These are phyloP conservation scores for Penicillium silybi DNA, from an alignment of 495 filamentous ascomycete genomes.

Conservation along the genomic window DNA sequence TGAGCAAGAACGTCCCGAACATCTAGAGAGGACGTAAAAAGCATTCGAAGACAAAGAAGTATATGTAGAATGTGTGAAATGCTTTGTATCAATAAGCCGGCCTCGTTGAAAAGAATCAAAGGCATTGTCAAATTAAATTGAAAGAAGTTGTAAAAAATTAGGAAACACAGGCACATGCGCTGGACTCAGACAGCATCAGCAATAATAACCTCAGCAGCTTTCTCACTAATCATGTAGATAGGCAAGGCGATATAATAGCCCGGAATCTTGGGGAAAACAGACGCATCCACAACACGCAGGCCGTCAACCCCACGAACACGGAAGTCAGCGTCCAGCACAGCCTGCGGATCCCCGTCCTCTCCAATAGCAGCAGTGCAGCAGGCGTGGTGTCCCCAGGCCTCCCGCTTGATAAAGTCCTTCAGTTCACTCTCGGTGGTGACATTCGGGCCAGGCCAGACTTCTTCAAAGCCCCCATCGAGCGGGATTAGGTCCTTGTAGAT, in stretches of 20 bases:
- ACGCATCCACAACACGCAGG: slow-evolving; percentile 60
- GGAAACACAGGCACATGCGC: too few relatives aligned
- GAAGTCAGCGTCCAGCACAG: slow-evolving; percentile 56
- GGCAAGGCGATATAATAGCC: slow-evolving; percentile 58
- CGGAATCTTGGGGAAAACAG: slow-evolving; percentile 53
- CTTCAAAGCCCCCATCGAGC: slow-evolving; percentile 34
- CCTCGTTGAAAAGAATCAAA: too few relatives aligned
- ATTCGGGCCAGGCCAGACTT: slow-evolving; percentile 47
- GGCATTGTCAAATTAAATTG: too few relatives aligned
- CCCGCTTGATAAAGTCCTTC: slow-evolving; percentile 46
- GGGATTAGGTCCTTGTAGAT: slow-evolving; percentile 31
- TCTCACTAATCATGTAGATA: slow-evolving; percentile 61
- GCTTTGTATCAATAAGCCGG: too few relatives aligned
- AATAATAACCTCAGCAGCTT: slow-evolving; percentile 59
- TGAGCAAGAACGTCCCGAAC: slow-evolving; percentile 8
- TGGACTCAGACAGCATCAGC: slow-evolving; percentile 25
- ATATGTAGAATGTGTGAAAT: too few relatives aligned
- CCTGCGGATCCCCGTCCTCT: slow-evolving; percentile 47
- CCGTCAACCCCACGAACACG: slow-evolving; percentile 53
- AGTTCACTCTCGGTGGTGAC: slow-evolving; percentile 36
- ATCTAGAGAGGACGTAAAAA: too few relatives aligned
- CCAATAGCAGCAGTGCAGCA: slow-evolving; percentile 57
- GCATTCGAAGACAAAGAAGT: too few relatives aligned
- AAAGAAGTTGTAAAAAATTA: too few relatives aligned
- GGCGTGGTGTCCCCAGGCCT: slow-evolving; percentile 59